A percentile compares a stretch with the other conserved stretches of the same genome.
Evolutionary conservation across 257 asterid genomes (phyloP).

Genomic region (Solanum piurae): DNA sequence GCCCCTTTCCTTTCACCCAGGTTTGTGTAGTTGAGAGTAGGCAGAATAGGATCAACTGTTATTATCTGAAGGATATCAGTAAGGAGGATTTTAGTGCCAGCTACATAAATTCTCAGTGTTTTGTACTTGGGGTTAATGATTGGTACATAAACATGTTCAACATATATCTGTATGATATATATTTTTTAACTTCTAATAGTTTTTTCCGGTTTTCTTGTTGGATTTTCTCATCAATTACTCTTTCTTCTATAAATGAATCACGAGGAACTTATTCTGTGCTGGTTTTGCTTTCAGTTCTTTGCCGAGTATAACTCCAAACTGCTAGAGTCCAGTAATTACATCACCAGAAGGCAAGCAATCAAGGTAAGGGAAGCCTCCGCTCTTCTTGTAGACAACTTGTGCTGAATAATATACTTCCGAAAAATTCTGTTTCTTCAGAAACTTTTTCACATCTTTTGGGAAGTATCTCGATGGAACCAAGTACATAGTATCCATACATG

Average conservation of each 20-base stretch:
- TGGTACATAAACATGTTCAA: not conserved
- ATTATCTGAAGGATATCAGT: not conserved
- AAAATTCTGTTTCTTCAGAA: not conserved
- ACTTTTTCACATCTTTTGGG: not conserved
- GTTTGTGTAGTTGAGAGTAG: not conserved
- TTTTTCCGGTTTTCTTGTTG: not conserved
- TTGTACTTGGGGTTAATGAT: not conserved
- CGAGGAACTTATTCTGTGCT: not conserved
- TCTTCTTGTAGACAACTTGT: not conserved
- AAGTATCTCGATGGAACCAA: not conserved
- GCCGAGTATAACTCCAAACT: slow-evolving; percentile 78
- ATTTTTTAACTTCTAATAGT: not conserved
- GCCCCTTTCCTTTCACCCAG: not conserved
- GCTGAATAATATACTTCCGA: not conserved
- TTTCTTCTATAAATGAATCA: not conserved
- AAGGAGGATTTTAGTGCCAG: not conserved
- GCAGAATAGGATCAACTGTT: not conserved
- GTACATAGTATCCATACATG: not conserved
- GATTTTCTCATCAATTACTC: not conserved
- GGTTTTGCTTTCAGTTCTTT: slow-evolving; percentile 44
- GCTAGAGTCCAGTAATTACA: slow-evolving; percentile 71
- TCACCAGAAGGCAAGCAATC: slow-evolving; percentile 86
- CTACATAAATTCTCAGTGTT: not conserved
- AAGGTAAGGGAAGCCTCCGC: slow-evolving; percentile 37
- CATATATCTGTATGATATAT: not conserved